Evolutionary conservation across 2,329 filamentous ascomycete genomes (phyloP).

Genomic region (Aspergillus sp.): DNA sequence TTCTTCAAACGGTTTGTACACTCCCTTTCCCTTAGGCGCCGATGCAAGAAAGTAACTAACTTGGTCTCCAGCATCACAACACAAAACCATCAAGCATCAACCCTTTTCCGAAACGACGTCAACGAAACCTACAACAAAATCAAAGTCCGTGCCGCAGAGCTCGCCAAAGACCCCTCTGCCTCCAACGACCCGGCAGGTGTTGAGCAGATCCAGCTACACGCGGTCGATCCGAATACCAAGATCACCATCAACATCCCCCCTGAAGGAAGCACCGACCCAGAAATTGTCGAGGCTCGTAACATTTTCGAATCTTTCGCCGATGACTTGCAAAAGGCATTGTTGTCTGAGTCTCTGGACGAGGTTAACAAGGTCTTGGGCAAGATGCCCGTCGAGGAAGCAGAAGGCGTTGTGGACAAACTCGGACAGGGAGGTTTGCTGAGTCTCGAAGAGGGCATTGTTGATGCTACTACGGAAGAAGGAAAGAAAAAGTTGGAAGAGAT

Average conservation of each 20-base stretch:
- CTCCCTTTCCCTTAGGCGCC: background rate
- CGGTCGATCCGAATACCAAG: constrained; percentile 83
- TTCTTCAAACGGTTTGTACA: constrained; percentile 75
- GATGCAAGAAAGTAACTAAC: constrained; percentile 4
- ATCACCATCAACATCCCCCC: constrained; percentile 82
- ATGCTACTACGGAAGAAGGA: constrained; percentile 84
- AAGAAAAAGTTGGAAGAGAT: constrained; percentile 68
- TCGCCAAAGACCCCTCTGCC: constrained; percentile 52
- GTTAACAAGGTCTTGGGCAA: constrained; percentile 81
- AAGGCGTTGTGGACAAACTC: constrained; percentile 72
- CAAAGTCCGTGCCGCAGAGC: constrained; percentile 64
- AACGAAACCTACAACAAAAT: constrained; percentile 80
- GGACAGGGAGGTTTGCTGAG: constrained; percentile 82
- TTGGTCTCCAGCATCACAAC: constrained; percentile 58
- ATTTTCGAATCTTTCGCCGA: constrained; percentile 80
- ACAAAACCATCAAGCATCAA: constrained; percentile 78
- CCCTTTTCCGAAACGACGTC: constrained; percentile 88
- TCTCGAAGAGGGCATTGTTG: constrained; percentile 86
- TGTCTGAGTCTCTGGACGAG: constrained; percentile 80
- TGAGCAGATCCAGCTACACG: constrained; percentile 95
- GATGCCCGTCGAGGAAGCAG: constrained; percentile 81
- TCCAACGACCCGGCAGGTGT: constrained; percentile 55
- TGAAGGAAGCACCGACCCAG: constrained; percentile 56
- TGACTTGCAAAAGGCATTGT: constrained; percentile 71
- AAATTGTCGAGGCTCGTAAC: constrained; percentile 53